Evolutionary conservation across 2,329 filamentous ascomycete species (phyloP).

Genomic region (Pseudogymnoascus sp.): DNA sequence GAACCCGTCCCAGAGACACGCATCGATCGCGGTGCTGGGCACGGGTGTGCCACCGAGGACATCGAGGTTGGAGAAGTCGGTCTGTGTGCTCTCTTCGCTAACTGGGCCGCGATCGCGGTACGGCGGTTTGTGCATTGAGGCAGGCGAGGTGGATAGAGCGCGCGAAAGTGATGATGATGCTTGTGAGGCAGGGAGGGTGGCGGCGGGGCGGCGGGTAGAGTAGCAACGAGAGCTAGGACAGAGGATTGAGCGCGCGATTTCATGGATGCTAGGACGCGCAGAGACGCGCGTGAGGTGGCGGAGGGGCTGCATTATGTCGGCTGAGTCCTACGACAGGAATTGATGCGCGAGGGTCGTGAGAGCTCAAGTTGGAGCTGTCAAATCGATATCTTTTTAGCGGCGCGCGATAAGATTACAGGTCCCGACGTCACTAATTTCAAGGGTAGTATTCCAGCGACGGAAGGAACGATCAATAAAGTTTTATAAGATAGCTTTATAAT

Average conservation of each 20-base stretch:
- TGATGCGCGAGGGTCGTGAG: not conserved
- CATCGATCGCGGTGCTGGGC: constrained; percentile 77
- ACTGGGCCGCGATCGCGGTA: constrained; percentile 52
- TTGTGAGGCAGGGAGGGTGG: not conserved
- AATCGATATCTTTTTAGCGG: not conserved
- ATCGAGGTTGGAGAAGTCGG: constrained; percentile 70
- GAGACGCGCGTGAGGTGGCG: not conserved
- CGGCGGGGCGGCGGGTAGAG: not conserved
- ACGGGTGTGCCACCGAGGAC: constrained; percentile 68
- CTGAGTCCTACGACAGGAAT: not conserved
- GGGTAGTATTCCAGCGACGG: not conserved
- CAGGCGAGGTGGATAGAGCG: constrained; percentile 7
- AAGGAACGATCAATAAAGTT: not conserved
- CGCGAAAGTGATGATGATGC: constrained; percentile 1
- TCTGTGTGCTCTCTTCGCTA: constrained; percentile 55
- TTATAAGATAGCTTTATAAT: not conserved
- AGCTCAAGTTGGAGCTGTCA: not conserved
- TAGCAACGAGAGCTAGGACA: not conserved
- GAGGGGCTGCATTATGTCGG: not conserved
- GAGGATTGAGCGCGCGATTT: constrained; percentile 3
- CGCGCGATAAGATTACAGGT: not conserved
- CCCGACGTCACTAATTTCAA: constrained; percentile 2
- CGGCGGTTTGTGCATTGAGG: constrained; percentile 22
- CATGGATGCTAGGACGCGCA: constrained; percentile 1
- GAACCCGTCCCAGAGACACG: constrained; percentile 77